These are phyloP conservation scores for Clarireedia sp. DNA, from an alignment of 2,329 filamentous ascomycete genomes.

Conservation along the genomic window DNA sequence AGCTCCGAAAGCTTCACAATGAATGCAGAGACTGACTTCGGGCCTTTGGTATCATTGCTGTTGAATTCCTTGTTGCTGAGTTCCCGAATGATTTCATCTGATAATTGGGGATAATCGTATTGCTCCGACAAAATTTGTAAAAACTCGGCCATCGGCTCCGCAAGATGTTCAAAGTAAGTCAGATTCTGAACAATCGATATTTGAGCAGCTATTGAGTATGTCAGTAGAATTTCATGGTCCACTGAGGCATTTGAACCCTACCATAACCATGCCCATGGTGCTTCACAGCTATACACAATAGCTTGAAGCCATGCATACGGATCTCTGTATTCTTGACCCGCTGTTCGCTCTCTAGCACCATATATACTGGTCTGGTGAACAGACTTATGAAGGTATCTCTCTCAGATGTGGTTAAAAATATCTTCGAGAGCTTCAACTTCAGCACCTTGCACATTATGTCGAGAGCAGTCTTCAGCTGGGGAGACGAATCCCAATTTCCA, in stretches of 20 bases:
- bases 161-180: slow-evolving; percentile 97
- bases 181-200: slow-evolving; percentile 96
- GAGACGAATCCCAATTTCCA: slow-evolving; percentile 77
- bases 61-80: slow-evolving; percentile 98
- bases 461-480: slow-evolving; percentile 79
- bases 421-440: slow-evolving; percentile 82
- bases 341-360: slow-evolving; percentile 89
- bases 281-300: slow-evolving; percentile 92
- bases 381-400: slow-evolving; percentile 89
- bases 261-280: slow-evolving; percentile 96
- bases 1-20: slow-evolving; percentile 90
- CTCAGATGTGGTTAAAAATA: slow-evolving; percentile 94
- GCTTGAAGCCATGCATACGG: slow-evolving; percentile 95
- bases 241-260: slow-evolving; percentile 34
- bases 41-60: slow-evolving; percentile 87
- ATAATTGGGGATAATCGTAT: slow-evolving; percentile 93
- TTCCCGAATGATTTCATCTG: slow-evolving; percentile 88
- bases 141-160: slow-evolving; percentile 98
- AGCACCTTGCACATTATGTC: slow-evolving; percentile 95
- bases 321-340: slow-evolving; percentile 82
- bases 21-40: slow-evolving; percentile 93
- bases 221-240: slow-evolving; percentile 25
- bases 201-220: slow-evolving; percentile 65
- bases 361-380: slow-evolving; percentile 86
- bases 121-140: slow-evolving; percentile 92